Evolutionary conservation across 139 green algal species (phyloP).

Genomic region (Bryopsis sp.): DNA sequence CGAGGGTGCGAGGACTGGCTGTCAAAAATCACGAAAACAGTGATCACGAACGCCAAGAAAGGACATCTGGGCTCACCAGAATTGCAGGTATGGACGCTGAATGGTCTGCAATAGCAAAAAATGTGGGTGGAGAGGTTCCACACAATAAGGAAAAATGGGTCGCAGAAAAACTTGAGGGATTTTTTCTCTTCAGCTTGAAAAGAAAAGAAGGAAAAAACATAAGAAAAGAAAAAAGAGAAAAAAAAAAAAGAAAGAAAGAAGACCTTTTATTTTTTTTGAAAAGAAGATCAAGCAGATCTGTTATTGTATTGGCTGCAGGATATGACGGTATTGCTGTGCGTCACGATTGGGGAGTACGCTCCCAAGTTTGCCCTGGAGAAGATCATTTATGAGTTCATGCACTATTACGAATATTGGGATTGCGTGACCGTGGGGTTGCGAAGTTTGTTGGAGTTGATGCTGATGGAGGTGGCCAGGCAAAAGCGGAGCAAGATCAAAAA

Average conservation of each 20-base stretch:
- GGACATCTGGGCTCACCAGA: background rate
- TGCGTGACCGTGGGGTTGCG: background rate
- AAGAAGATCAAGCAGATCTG: too few relatives aligned
- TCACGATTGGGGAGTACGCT: background rate
- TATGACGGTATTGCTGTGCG: background rate
- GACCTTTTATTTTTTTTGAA: too few relatives aligned
- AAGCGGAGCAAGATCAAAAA: too few relatives aligned
- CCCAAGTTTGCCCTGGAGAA: background rate
- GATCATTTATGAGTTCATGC: conserved; percentile 5
- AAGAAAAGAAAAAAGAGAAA: too few relatives aligned
- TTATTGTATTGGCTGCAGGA: conserved; percentile 3
- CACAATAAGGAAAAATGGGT: too few relatives aligned
- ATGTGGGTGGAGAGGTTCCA: too few relatives aligned
- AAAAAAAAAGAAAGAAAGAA: too few relatives aligned
- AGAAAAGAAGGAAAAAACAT: too few relatives aligned
- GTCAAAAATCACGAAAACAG: background rate
- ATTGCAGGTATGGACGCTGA: conserved; percentile 1
- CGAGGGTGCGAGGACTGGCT: background rate
- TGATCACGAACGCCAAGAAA: conserved; percentile 12
- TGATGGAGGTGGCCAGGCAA: background rate
- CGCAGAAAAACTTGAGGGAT: too few relatives aligned
- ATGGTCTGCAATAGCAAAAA: too few relatives aligned
- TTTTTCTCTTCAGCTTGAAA: too few relatives aligned
- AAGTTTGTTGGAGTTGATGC: conserved; percentile 15
- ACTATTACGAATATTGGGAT: conserved; percentile 7